Evolutionary conservation across 208 protist genomes (phyloP).

Genomic region (Phytomonas serpens): DNA sequence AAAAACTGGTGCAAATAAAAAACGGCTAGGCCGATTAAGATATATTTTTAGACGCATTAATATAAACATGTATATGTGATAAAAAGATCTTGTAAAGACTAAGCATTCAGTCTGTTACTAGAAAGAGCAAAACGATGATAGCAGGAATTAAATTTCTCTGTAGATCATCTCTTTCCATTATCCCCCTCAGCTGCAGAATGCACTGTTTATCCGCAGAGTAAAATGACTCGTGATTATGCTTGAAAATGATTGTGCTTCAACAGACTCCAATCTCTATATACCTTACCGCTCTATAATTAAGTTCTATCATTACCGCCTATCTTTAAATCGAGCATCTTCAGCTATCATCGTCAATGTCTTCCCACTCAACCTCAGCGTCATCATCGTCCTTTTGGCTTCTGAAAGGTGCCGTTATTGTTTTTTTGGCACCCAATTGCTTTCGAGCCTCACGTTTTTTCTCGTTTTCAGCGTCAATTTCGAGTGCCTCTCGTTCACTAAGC

Average conservation of each 20-base stretch:
- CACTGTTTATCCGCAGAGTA: background rate
- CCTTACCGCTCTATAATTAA: background rate
- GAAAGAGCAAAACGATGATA: background rate
- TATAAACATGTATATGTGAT: background rate
- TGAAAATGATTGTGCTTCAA: background rate
- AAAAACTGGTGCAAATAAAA: background rate
- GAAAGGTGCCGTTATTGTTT: background rate
- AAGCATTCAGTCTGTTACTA: background rate
- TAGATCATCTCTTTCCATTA: background rate
- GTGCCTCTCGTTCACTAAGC: conserved; percentile 26
- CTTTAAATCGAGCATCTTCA: conserved; percentile 2
- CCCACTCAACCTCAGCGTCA: conserved; percentile 16
- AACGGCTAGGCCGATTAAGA: background rate
- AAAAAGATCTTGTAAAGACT: background rate
- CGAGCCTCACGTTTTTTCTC: conserved; percentile 11
- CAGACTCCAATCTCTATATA: background rate
- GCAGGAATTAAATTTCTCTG: background rate
- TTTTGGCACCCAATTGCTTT: background rate
- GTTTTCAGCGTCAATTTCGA: background rate
- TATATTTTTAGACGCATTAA: background rate
- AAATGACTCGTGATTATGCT: background rate
- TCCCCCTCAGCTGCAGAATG: background rate
- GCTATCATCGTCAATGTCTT: conserved; percentile 10
- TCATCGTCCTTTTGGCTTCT: conserved; percentile 15
- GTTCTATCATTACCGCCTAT: background rate